phyloP scores from a whole-genome alignment of 106 monocot genomes.

The Platanthera zijinensis region DNA sequence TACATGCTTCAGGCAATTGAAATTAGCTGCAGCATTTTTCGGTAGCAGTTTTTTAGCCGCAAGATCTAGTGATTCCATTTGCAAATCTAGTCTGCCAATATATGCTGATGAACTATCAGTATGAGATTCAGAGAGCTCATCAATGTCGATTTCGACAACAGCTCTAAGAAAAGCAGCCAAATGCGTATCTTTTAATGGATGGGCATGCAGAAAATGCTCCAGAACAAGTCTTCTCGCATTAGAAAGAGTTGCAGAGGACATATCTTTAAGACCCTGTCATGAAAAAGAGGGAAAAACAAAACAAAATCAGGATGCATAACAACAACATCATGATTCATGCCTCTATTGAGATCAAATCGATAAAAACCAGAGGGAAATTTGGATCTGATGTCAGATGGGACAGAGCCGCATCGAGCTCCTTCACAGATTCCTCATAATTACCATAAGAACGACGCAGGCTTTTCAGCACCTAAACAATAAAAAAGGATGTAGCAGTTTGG shows the following conservation, averaged over 20 bases:
- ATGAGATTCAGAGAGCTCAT: slow-evolving; percentile 15
- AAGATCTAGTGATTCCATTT: slow-evolving; percentile 34
- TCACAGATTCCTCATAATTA: slow-evolving; percentile 35
- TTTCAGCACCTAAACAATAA: slow-evolving; percentile 40
- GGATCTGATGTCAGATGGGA: slow-evolving; percentile 34
- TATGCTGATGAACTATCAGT: slow-evolving; percentile 18
- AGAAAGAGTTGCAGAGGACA: slow-evolving; percentile 50
- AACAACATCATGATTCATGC: background rate
- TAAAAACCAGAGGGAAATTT: slow-evolving; percentile 53
- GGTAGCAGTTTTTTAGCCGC: background rate
- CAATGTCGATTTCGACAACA: slow-evolving; percentile 51
- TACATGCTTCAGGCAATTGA: background rate
- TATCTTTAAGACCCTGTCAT: slow-evolving; percentile 51
- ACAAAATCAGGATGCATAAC: background rate
- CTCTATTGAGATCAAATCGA: background rate
- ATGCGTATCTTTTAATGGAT: slow-evolving; percentile 30
- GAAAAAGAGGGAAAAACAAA: background rate
- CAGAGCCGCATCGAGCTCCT: slow-evolving; percentile 62
- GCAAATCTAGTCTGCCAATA: slow-evolving; percentile 28
- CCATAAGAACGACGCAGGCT: slow-evolving; percentile 18
- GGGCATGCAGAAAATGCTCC: slow-evolving; percentile 40
- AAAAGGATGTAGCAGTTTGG: background rate
- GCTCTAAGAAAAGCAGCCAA: slow-evolving; percentile 42
- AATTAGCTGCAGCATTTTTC: background rate
- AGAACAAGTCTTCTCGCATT: slow-evolving; percentile 53